Conservation (phyloP, 768 basidiomycete genomes). For the Russula sp. region DNA sequence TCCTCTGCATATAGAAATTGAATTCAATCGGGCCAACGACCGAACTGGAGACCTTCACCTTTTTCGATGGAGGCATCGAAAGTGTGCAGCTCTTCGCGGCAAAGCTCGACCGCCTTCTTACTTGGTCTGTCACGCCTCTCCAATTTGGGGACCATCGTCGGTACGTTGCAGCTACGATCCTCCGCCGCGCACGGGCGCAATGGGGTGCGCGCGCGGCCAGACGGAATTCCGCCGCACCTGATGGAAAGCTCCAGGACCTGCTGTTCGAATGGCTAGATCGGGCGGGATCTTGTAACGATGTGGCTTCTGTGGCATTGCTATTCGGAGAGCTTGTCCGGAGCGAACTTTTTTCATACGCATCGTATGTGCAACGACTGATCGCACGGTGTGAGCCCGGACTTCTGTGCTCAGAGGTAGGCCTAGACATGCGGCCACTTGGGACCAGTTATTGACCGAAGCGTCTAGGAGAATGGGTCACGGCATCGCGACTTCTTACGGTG, state of each 20-base stretch:
- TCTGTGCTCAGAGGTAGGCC: constrained; percentile 49
- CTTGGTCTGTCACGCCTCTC: constrained; percentile 76
- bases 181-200: constrained; percentile 59
- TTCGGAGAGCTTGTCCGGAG: constrained; percentile 69
- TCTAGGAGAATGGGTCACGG: constrained; percentile 50
- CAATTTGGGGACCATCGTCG: constrained; percentile 83
- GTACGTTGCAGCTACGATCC: constrained; percentile 68
- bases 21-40: constrained; percentile 72
- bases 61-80: constrained; percentile 50
- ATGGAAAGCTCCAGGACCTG: constrained; percentile 66
- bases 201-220: constrained; percentile 61
- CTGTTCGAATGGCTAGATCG: constrained; percentile 82
- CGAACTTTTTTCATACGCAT: constrained; percentile 70
- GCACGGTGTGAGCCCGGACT: constrained; percentile 71
- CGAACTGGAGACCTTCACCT: constrained; percentile 53
- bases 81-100: constrained; percentile 45
- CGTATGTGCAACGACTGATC: constrained; percentile 77
- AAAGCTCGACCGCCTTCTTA: constrained; percentile 71
- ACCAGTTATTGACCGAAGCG: not conserved
- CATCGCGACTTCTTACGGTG: constrained; percentile 68
- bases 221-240: constrained; percentile 57
- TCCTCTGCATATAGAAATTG: constrained; percentile 48
- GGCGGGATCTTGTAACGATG: constrained; percentile 53
- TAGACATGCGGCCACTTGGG: not conserved
- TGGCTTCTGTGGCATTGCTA: constrained; percentile 60